A percentile compares a stretch with the other conserved stretches of the same genome.
Evolutionary conservation across 1,139 yeast genomes (phyloP).

Genomic region (Protomyces inundatus): DNA sequence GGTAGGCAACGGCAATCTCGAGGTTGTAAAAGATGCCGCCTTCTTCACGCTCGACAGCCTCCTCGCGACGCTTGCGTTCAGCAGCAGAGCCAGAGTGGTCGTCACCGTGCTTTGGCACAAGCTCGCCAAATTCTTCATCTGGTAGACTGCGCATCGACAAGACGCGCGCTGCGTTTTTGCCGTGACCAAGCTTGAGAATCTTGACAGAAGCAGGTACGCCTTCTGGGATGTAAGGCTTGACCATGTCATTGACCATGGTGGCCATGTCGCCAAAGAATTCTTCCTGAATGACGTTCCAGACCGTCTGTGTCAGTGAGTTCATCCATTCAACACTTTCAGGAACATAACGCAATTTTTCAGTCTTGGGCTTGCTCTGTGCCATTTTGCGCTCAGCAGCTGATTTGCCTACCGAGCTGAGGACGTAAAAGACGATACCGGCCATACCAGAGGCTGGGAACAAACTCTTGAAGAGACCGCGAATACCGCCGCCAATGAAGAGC

Average conservation of each 20-base stretch:
- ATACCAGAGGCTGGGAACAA: slow-evolving; percentile 24
- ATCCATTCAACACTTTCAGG: slow-evolving; percentile 26
- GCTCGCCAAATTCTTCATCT: slow-evolving; percentile 21
- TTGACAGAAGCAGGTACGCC: slow-evolving; percentile 11
- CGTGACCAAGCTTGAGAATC: slow-evolving; percentile 19
- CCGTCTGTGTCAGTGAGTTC: slow-evolving; percentile 20
- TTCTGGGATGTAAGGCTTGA: slow-evolving; percentile 20
- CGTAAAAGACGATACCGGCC: slow-evolving; percentile 19
- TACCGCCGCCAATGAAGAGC: slow-evolving; percentile 23
- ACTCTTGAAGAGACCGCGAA: slow-evolving; percentile 15
- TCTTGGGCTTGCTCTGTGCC: slow-evolving; percentile 14
- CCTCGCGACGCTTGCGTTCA: slow-evolving; percentile 16
- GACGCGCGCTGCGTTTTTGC: slow-evolving; percentile 16
- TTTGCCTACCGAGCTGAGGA: slow-evolving; percentile 5
- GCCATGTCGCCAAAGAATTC: slow-evolving; percentile 18
- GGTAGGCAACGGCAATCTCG: slow-evolving; percentile 22
- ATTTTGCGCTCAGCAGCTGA: slow-evolving; percentile 16
- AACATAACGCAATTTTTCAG: slow-evolving; percentile 12
- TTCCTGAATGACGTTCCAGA: slow-evolving; percentile 16
- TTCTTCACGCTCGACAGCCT: slow-evolving; percentile 20
- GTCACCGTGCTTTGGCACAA: slow-evolving; percentile 21
- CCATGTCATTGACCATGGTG: slow-evolving; percentile 14
- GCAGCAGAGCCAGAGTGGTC: slow-evolving; percentile 12
- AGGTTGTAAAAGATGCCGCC: slow-evolving; percentile 25
- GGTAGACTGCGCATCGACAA: slow-evolving; percentile 25